Evolutionary conservation across 2,329 filamentous ascomycete genomes (phyloP).

Genomic region (Pseudocercospora fijiensis): DNA sequence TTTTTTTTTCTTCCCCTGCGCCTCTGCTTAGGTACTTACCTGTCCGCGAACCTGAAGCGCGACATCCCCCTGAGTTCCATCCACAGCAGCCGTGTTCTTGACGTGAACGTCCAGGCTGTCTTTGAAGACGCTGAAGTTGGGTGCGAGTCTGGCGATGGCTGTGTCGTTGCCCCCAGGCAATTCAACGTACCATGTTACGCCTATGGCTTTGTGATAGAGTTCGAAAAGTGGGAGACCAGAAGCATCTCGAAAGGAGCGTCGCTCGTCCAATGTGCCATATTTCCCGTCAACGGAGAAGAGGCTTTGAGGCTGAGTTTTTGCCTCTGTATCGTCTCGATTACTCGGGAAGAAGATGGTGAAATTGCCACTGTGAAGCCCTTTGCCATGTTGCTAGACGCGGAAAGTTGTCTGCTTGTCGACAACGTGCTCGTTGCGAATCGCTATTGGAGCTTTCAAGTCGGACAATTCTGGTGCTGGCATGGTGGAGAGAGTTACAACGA

Average conservation of each 20-base stretch:
- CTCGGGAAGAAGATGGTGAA: conserved; percentile 12
- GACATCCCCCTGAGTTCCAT: not conserved
- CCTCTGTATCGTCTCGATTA: not conserved
- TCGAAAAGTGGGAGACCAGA: conserved; percentile 28
- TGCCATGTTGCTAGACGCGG: conserved; percentile 13
- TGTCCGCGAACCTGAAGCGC: conserved; percentile 1
- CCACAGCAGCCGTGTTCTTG: not conserved
- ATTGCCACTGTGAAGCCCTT: conserved; percentile 4
- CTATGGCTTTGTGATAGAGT: conserved; percentile 23
- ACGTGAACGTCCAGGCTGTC: not conserved
- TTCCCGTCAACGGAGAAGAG: conserved; percentile 15
- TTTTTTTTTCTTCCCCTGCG: no score
- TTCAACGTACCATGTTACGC: conserved; percentile 27
- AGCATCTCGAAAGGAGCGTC: conserved; percentile 26
- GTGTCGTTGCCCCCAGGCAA: conserved; percentile 15
- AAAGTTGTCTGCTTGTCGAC: conserved; percentile 6
- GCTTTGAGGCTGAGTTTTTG: not conserved
- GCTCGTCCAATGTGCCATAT: conserved; percentile 10
- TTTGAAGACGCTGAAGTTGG: conserved; percentile 22
- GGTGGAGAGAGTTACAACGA: not conserved
- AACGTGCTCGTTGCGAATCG: conserved; percentile 10
- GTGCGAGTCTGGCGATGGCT: conserved; percentile 22
- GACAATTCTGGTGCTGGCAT: not conserved
- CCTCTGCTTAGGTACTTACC: no score
- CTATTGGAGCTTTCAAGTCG: conserved; percentile 10